Percentiles rank a stretch among this genome's conserved stretches.
phyloP scores from a whole-genome alignment of 371 early-diverging fungal genomes.

The Lichtheimia ramosa region DNA sequence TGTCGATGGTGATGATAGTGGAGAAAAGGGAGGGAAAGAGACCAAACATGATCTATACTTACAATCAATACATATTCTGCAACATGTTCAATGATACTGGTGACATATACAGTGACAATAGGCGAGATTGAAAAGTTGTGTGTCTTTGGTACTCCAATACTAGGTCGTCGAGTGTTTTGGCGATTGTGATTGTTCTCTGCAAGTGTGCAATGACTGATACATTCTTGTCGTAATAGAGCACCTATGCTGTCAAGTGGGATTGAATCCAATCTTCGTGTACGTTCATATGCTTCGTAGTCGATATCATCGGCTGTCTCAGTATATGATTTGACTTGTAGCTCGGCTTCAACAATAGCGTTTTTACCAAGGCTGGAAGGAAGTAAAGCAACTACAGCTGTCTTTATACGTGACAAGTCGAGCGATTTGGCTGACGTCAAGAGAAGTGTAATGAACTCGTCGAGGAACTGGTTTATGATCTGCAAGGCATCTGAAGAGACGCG shows the following conservation, averaged over 20 bases:
- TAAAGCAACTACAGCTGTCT: conserved; percentile 42
- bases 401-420: conserved; percentile 50
- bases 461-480: conserved; percentile 57
- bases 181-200: conserved; percentile 28
- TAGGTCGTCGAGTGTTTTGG: conserved; percentile 10
- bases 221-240: conserved; percentile 42
- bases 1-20: too few species aligned
- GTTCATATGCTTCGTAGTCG: conserved; percentile 36
- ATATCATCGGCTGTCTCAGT: conserved; percentile 39
- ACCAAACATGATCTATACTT: neutral
- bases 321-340: conserved; percentile 58
- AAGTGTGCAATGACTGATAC: conserved; percentile 54
- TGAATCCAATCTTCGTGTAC: conserved; percentile 19
- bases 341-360: conserved; percentile 68
- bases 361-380: conserved; percentile 57
- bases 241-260: conserved; percentile 17
- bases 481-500: conserved; percentile 64
- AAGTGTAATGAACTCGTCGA: conserved; percentile 58
- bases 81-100: conserved; percentile 60
- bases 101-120: conserved; percentile 58
- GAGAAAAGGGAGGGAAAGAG: too few species aligned
- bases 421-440: conserved; percentile 47
- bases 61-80: conserved; percentile 58
- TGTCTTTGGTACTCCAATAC: neutral
- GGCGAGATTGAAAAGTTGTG: conserved; percentile 37